A percentile compares a stretch with the other conserved stretches of the same genome.
phyloP scores from a whole-genome alignment of 305 asterid genomes.

The Rubia occidens region DNA sequence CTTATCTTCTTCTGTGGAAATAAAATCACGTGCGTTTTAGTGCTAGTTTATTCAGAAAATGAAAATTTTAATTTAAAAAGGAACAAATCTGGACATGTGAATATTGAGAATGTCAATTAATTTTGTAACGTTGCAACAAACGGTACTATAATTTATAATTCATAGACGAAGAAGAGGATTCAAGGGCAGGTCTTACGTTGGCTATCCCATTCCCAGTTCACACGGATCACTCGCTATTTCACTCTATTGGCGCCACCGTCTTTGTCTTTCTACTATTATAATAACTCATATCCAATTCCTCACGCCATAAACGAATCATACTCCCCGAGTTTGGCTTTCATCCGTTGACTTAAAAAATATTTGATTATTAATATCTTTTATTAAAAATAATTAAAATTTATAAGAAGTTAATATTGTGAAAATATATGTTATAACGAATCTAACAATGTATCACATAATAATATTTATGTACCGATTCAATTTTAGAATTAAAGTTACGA shows the following conservation, averaged over 20 bases:
- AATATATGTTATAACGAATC: no score
- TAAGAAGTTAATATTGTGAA: no score
- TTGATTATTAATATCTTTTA: no score
- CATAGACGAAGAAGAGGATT: background rate
- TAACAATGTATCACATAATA: no score
- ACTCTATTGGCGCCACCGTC: background rate
- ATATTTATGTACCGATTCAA: no score
- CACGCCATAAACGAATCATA: slow-evolving; percentile 2
- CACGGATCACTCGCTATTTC: background rate
- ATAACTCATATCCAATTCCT: background rate
- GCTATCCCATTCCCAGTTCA: background rate
- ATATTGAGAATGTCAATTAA: background rate
- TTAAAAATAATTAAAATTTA: no score
- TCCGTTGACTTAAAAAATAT: no score
- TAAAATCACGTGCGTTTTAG: background rate
- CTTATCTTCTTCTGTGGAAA: background rate
- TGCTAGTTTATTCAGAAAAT: background rate
- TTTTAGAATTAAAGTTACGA: no score
- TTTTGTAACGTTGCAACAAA: background rate
- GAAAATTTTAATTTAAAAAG: background rate
- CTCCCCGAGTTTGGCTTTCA: no score
- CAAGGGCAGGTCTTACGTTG: no score
- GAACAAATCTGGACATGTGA: background rate
- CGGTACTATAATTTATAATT: background rate
- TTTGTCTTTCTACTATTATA: background rate